A percentile compares a stretch with the other conserved stretches of the same genome.
Evolutionary conservation across 2,329 filamentous ascomycete genomes (phyloP).

Genomic region (Cladophialophora bantiana): DNA sequence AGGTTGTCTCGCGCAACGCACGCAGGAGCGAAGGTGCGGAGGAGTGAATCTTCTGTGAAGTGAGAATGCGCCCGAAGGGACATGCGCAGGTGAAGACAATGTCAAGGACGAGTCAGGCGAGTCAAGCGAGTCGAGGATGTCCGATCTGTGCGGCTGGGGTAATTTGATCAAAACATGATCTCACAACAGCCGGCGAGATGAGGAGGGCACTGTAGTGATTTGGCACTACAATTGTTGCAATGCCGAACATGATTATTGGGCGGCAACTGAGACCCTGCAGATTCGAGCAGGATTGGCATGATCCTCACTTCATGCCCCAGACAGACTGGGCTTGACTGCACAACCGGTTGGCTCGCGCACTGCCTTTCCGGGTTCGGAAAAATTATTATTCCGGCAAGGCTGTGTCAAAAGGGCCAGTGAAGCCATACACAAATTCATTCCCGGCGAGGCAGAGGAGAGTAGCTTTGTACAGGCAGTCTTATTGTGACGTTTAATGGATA

Average conservation of each 20-base stretch:
- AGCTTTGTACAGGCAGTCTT: not conserved
- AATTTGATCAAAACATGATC: not conserved
- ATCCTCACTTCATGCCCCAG: not conserved
- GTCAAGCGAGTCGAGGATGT: not conserved
- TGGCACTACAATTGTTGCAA: not conserved
- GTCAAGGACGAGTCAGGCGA: not conserved
- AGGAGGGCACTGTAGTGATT: not conserved
- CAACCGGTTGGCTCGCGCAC: not conserved
- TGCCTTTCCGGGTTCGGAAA: not conserved
- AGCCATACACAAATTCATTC: not conserved
- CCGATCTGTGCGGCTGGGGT: not conserved
- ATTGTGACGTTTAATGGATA: not conserved
- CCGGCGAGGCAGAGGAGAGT: not conserved
- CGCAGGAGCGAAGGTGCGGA: not conserved
- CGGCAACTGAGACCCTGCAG: not conserved
- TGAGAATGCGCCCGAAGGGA: not conserved
- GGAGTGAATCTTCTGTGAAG: not conserved
- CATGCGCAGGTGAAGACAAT: not conserved
- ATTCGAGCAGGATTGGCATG: conserved; percentile 1
- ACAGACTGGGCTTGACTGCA: too few relatives aligned
- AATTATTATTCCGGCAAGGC: not conserved
- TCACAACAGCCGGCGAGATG: conserved; percentile 3
- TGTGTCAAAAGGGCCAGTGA: not conserved
- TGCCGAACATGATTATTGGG: not conserved
- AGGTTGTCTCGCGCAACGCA: not conserved